Evolutionary conservation across 495 filamentous ascomycete genomes (phyloP).

Genomic region (Neurospora sp.): DNA sequence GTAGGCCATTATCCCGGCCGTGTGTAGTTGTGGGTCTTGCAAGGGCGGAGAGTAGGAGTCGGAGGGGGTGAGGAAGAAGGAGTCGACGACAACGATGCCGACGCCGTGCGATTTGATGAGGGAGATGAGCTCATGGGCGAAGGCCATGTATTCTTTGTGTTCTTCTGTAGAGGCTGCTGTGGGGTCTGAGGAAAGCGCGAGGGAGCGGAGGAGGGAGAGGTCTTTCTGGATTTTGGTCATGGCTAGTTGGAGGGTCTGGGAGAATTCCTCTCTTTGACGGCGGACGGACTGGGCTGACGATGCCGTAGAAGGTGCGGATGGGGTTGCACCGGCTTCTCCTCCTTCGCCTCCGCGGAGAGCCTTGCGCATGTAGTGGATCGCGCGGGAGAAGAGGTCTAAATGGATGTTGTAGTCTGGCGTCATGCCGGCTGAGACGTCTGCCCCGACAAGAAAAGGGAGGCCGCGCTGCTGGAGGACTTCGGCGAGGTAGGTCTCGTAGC

Average conservation of each 20-base stretch:
- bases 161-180: not conserved
- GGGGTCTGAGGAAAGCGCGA: not conserved
- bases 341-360: constrained; percentile 13
- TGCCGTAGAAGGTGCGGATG: not conserved
- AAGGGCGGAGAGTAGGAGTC: constrained; percentile 36
- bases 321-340: not conserved
- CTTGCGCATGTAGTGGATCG: constrained; percentile 33
- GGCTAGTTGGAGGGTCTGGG: constrained; percentile 22
- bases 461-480: constrained; percentile 23
- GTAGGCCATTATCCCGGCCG: constrained; percentile 38
- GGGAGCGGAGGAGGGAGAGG: constrained; percentile 21
- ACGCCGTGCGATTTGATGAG: constrained; percentile 36
- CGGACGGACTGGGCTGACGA: constrained; percentile 7
- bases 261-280: constrained; percentile 23
- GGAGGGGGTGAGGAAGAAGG: constrained; percentile 39
- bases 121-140: constrained; percentile 33
- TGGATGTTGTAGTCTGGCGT: constrained; percentile 32
- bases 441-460: constrained; percentile 23
- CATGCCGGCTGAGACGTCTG: constrained; percentile 15
- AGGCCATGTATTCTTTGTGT: constrained; percentile 32
- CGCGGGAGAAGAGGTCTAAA: constrained; percentile 26
- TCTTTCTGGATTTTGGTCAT: constrained; percentile 43
- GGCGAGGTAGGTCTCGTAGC: constrained; percentile 34
- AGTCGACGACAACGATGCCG: constrained; percentile 32
- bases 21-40: constrained; percentile 40